Base-by-base conservation (phyloP, 2,329 filamentous ascomycete species). In the Blastomyces percursus region DNA sequence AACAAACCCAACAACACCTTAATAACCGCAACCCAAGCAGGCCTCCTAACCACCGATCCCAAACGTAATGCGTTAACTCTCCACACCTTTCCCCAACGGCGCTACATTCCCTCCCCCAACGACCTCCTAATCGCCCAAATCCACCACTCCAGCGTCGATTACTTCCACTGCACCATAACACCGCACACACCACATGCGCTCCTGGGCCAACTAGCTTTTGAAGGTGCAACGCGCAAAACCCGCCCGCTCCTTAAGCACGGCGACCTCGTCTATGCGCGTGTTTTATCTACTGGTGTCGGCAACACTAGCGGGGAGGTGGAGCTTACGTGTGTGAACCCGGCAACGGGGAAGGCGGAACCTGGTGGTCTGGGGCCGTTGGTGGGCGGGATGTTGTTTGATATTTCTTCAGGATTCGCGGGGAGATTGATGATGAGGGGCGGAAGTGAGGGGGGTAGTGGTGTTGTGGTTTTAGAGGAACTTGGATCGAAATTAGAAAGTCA, bases 111-210 rank as follows among this genome's bases (percentile, higher is more conserved):
- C 14, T 82, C 85, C 21, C 79, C 83, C n/a, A 87, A 88, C 71
- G 94, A 99, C 74, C 84, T 96, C 57, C 86, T 97, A 67, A 90
- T 99, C 71, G 92, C 90, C 64, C 91, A 90, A 67, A 82, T 97
- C 68, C 85, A 89, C 71, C 89, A 87, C 73, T 87, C 86, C 62
- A 83, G 86, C 59, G 80, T 82, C 63, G 94, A 97, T 69, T 83
- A 84, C 72, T 96, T 90, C 81, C 86, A 89, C 75, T 91, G 91
- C 74, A 81, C 82, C 68, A 81, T 97, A 61, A 88, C 90, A 35
- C 81, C 82, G 9, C 78, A 85, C 70, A 83, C 82, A 6, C 77
- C 81, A 0, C 76, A 77, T 64, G 91, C 89, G 0, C 79, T 89
- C 21, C 85, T 97, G 0, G 91, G 90, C 0, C 89, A 96, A 67